These are phyloP conservation scores for Euclidium syriacum DNA, from an alignment of 345 rosid genomes.

Conservation along the genomic window DNA sequence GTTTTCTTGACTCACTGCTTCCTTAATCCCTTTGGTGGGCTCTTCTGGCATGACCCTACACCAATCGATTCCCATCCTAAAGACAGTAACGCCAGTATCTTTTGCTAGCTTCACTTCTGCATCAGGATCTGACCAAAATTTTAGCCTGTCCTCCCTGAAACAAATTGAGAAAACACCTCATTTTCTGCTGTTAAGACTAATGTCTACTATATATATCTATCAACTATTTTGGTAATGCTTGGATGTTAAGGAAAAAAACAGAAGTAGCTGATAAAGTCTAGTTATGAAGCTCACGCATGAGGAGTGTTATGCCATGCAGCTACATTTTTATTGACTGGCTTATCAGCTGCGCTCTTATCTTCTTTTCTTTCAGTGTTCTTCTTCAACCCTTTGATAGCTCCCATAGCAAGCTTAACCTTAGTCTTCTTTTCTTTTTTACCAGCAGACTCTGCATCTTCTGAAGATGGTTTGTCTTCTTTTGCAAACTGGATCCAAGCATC, in stretches of 20 bases:
- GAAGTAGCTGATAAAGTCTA: background rate
- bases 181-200: constrained; percentile 12
- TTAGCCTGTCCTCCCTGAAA: constrained; percentile 84
- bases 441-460: constrained; percentile 46
- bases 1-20: constrained; percentile 49
- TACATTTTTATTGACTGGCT: constrained; percentile 61
- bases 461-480: constrained; percentile 45
- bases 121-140: constrained; percentile 98
- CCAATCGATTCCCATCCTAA: constrained; percentile 97
- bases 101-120: constrained; percentile 79
- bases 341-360: constrained; percentile 17
- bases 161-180: constrained; percentile 20
- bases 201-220: background rate
- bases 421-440: constrained; percentile 35
- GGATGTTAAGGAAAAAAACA: background rate
- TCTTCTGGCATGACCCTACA: constrained; percentile 79
- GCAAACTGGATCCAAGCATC: constrained; percentile 98
- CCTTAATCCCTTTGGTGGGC: constrained; percentile 64
- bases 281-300: constrained; percentile 53
- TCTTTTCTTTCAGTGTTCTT: constrained; percentile 47
- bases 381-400: constrained; percentile 75
- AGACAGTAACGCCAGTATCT: constrained; percentile 71
- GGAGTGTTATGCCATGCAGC: constrained; percentile 96
- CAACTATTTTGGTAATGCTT: background rate
- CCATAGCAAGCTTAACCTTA: constrained; percentile 67